Conservation (phyloP, 2,329 filamentous ascomycete species). For the Phyllosticta paracitricarpa region DNA sequence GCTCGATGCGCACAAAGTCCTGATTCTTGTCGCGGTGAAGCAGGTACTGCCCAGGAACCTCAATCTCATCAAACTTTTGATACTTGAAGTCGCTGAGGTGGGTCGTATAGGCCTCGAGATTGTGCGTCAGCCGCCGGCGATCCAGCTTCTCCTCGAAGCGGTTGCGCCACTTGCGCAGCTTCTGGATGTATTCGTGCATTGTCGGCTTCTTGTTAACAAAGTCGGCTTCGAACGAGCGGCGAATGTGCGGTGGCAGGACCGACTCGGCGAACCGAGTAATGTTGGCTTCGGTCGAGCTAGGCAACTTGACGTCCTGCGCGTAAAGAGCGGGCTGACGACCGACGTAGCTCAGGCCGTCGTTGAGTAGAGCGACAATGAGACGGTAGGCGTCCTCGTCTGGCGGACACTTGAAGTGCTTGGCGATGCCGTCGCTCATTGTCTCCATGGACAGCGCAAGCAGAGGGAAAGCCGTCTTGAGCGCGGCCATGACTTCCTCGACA, state of each 20-base stretch:
- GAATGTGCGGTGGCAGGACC: constrained; percentile 86
- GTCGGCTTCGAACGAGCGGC: constrained; percentile 94
- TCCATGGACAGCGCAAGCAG: constrained; percentile 96
- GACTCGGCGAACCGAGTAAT: constrained; percentile 96
- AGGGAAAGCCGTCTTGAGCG: constrained; percentile 93
- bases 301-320: constrained; percentile 83
- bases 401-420: constrained; percentile 98
- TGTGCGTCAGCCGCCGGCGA: constrained; percentile 60
- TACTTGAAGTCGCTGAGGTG: constrained; percentile 95
- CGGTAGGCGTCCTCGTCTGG: constrained; percentile 97
- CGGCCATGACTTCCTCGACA: constrained; percentile 89
- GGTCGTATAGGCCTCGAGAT: constrained; percentile 77
- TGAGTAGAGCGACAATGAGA: constrained; percentile 91
- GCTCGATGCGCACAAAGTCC: constrained; percentile 94
- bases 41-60: constrained; percentile 93
- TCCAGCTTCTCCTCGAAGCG: constrained; percentile 98
- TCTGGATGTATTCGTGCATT: constrained; percentile 98
- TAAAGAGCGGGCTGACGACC: constrained; percentile 79
- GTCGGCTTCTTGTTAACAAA: constrained; percentile 93
- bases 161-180: constrained; percentile 88
- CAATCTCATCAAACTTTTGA: constrained; percentile 96
- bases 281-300: constrained; percentile 83
- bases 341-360: constrained; percentile 89
- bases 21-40: constrained; percentile 98
- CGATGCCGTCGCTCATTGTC: constrained; percentile 97